Base-by-base conservation (phyloP, 352 stramenopile genomes). In the Phytophthora aleatoria region DNA sequence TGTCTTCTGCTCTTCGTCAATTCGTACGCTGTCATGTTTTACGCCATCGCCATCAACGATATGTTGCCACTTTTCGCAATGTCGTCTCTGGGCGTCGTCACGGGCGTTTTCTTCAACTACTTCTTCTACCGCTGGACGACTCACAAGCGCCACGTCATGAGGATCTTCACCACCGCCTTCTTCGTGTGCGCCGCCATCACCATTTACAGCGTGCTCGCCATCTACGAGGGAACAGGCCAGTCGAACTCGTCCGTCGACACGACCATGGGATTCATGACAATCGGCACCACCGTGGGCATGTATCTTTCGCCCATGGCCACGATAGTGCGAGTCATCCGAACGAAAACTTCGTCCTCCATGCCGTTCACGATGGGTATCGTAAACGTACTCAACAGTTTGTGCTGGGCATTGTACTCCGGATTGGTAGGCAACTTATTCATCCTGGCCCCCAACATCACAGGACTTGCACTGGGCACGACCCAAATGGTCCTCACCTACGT, bases 231-330 rank as follows among this genome's bases (percentile, higher is more conserved):
- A 15, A 71, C 61, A 0, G 26, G 52, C 0, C 69, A 83, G 35
- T 55, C 50, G 0, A 11, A 64, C 2, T 27, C 68, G 15, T 63
- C 61, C 3, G 52, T 76, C 3, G 67, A 61, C 3, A 68, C 72
- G 13, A 64, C 60, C 4, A 44, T 84, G 20, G 81, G 76, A 2
- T 81, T 68, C 51, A 64, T 81, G 28, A 74, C 68, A 2, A 77
- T 85, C 5, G 68, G 63, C 0, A 82, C 77, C 1, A 85, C 71
- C 16, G 50, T 85, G 7, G 35, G 78, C 7, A 51, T 88, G 38
- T 90, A 85, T 53, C 61, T 67, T 20, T 88, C 79, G 0, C 81
- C 79, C 3, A 79, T 91, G 52, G 69, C 69, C 5, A 76, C 65
- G 11, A 76, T 89, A 33, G 61, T 59, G 27, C 57, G 65, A 1